These are phyloP conservation scores for Quercus rubra DNA, from an alignment of 306 rosid genomes.

Conservation along the genomic window DNA sequence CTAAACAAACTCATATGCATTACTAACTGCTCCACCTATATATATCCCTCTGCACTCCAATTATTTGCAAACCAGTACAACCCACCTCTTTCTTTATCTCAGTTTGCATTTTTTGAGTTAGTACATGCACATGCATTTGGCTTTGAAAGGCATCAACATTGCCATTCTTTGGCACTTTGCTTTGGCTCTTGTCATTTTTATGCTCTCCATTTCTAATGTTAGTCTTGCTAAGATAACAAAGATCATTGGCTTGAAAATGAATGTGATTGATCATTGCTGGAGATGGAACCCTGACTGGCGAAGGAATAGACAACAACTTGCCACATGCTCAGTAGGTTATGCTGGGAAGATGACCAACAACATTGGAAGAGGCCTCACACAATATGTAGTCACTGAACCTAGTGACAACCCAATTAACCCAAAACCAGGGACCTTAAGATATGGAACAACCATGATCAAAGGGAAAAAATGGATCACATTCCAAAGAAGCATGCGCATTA, in stretches of 20 bases:
- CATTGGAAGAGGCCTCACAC: not conserved
- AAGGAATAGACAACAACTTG: not conserved
- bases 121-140: not conserved
- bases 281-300: not conserved
- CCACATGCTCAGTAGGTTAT: conserved; percentile 5
- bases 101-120: too few relatives aligned
- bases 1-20: not conserved
- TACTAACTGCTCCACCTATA: not conserved
- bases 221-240: not conserved
- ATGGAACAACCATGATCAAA: not conserved
- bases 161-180: not conserved
- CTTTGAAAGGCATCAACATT: not conserved
- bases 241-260: not conserved
- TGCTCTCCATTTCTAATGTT: not conserved
- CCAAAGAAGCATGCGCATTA: not conserved
- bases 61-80: not conserved
- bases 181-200: not conserved
- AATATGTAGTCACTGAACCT: not conserved
- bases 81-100: not conserved
- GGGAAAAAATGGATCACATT: conserved; percentile 2
- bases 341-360: conserved; percentile 1
- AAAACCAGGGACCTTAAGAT: not conserved
- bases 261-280: not conserved
- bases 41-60: not conserved
- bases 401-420: not conserved